Evolutionary conservation across 352 stramenopile genomes (phyloP).

Genomic region (Bremia lactucae): DNA sequence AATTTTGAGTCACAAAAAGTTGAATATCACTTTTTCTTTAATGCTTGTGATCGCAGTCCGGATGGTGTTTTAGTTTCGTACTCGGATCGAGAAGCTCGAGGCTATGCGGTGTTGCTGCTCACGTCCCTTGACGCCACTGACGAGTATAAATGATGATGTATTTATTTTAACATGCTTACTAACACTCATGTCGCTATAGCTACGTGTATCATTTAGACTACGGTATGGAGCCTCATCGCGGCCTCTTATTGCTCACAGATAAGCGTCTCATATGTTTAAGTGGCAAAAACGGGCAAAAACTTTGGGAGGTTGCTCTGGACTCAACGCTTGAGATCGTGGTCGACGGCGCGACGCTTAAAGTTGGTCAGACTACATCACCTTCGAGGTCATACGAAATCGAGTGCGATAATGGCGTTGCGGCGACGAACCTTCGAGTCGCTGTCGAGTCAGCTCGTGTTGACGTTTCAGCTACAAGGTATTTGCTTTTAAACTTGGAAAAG

Average conservation of each 20-base stretch:
- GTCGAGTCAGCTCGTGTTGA: constrained; percentile 68
- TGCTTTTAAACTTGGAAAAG: constrained; percentile 77
- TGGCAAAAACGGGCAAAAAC: constrained; percentile 55
- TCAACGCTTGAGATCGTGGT: constrained; percentile 57
- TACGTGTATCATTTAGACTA: constrained; percentile 82
- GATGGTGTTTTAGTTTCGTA: constrained; percentile 76
- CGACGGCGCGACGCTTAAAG: constrained; percentile 28
- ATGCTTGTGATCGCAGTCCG: constrained; percentile 25
- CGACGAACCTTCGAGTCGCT: constrained; percentile 68
- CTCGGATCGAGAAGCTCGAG: constrained; percentile 63
- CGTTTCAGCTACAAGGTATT: constrained; percentile 60
- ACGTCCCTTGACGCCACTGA: constrained; percentile 67
- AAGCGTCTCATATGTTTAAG: constrained; percentile 76
- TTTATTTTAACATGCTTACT: not conserved
- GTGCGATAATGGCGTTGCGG: constrained; percentile 46
- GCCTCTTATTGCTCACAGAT: constrained; percentile 69
- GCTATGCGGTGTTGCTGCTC: constrained; percentile 66
- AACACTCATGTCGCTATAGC: constrained; percentile 19
- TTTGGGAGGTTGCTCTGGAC: constrained; percentile 77
- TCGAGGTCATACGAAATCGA: constrained; percentile 59
- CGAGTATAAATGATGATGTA: constrained; percentile 52
- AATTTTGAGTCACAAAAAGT: not conserved
- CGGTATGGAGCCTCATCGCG: constrained; percentile 46
- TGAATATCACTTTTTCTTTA: no score
- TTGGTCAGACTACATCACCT: constrained; percentile 35